Evolutionary conservation across 257 asterid genomes (phyloP).

Genomic region (Forsythia viridissima): DNA sequence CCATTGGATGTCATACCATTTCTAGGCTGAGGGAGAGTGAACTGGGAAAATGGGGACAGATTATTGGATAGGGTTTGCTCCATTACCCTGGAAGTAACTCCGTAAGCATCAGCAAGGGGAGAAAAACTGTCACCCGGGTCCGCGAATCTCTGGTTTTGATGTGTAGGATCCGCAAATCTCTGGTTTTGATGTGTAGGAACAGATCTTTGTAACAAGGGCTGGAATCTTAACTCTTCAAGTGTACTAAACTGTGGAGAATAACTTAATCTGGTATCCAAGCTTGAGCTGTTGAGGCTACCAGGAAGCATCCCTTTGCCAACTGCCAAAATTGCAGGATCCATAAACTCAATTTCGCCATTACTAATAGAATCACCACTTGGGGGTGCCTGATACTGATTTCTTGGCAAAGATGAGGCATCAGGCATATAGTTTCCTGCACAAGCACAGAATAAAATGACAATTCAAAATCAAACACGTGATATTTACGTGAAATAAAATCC

Average conservation of each 20-base stretch:
- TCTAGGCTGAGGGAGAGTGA: conserved; percentile 59
- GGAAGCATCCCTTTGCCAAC: conserved; percentile 89
- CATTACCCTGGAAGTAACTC: conserved; percentile 64
- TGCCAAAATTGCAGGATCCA: conserved; percentile 98
- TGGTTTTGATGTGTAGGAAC: conserved; percentile 69
- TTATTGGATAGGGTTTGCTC: conserved; percentile 66
- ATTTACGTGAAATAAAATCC: not conserved
- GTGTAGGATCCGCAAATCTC: conserved; percentile 58
- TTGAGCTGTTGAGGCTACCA: conserved; percentile 50
- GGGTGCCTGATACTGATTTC: conserved; percentile 66
- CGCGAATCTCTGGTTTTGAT: conserved; percentile 63
- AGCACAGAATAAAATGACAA: conserved; percentile 11
- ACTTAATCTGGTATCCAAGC: conserved; percentile 57
- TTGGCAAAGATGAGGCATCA: conserved; percentile 50
- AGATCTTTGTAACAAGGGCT: conserved; percentile 67
- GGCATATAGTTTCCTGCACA: conserved; percentile 63
- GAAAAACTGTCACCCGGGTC: conserved; percentile 53
- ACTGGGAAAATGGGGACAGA: conserved; percentile 61
- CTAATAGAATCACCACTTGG: conserved; percentile 43
- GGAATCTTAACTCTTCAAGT: conserved; percentile 69
- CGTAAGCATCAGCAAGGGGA: conserved; percentile 52
- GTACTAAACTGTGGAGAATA: conserved; percentile 60
- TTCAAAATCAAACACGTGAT: not conserved
- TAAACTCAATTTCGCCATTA: conserved; percentile 76
- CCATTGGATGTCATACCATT: conserved; percentile 66